A percentile compares a stretch with the other conserved stretches of the same genome.
These are phyloP conservation scores for Tephrocybe sp. DNA, from an alignment of 768 basidiomycete species.

Conservation along the genomic window DNA sequence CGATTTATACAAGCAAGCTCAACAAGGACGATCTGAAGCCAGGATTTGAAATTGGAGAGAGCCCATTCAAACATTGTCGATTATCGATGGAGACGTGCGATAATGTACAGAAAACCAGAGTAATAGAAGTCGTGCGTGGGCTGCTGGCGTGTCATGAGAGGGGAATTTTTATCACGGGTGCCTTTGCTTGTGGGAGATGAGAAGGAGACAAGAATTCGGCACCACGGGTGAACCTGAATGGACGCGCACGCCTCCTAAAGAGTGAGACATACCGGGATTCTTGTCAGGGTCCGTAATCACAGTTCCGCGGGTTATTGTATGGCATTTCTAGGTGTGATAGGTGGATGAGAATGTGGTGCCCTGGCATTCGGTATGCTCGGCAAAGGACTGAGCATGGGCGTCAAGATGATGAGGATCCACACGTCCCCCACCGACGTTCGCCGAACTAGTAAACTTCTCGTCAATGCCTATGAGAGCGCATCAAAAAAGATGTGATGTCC, in stretches of 20 bases:
- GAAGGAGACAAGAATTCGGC: not conserved
- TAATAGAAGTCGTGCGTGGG: not conserved
- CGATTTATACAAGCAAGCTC: constrained; percentile 13
- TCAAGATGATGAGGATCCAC: not conserved
- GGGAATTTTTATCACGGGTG: not conserved
- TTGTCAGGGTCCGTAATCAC: constrained; percentile 3
- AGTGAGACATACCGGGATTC: constrained; percentile 9
- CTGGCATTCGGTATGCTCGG: not conserved
- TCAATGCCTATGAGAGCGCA: constrained; percentile 22
- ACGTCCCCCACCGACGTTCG: constrained; percentile 3
- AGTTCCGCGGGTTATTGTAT: constrained; percentile 2
- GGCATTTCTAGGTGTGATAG: no score
- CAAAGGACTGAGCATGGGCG: not conserved
- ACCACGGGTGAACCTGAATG: no score
- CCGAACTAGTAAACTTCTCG: no score
- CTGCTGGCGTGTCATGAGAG: not conserved
- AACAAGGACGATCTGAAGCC: constrained; percentile 4
- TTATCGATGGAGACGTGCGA: constrained; percentile 18
- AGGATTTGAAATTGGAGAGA: constrained; percentile 3
- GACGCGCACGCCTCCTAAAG: not conserved
- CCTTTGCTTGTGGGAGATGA: constrained; percentile 1
- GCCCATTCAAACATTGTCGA: constrained; percentile 4
- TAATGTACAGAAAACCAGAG: constrained; percentile 2
- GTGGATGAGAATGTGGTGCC: no score
- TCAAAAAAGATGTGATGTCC: constrained; percentile 19